phyloP scores from a whole-genome alignment of 2,329 filamentous ascomycete species.

The Hymenotorrendiella dingleyae region DNA sequence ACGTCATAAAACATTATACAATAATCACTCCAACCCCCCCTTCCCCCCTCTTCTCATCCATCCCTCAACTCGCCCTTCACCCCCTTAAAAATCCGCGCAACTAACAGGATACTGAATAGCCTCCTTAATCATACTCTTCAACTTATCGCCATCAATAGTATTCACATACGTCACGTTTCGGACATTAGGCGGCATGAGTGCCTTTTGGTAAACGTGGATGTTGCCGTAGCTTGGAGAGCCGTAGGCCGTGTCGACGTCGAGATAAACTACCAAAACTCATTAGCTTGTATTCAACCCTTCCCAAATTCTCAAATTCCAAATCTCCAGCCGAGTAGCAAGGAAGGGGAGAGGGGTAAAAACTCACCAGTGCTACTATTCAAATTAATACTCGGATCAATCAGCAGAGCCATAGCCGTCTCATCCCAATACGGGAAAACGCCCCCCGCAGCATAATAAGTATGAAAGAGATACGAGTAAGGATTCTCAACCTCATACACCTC shows the following conservation, averaged over 20 bases:
- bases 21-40: too few relatives aligned
- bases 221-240: constrained; percentile 37
- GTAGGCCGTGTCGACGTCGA: constrained; percentile 39
- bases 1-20: too few relatives aligned
- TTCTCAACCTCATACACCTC: constrained; percentile 34
- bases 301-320: not conserved
- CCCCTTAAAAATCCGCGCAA: constrained; percentile 6
- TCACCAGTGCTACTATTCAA: constrained; percentile 33
- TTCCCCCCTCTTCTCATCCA: too few relatives aligned
- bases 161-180: constrained; percentile 37
- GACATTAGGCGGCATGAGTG: constrained; percentile 33
- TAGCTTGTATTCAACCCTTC: not conserved
- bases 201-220: constrained; percentile 38
- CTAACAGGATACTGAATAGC: constrained; percentile 26
- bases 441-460: constrained; percentile 31
- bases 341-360: constrained; percentile 6
- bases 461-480: constrained; percentile 34
- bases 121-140: constrained; percentile 34
- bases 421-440: constrained; percentile 40
- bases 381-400: constrained; percentile 34
- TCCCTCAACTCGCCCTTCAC: too few relatives aligned
- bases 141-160: constrained; percentile 32
- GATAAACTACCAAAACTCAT: constrained; percentile 28
- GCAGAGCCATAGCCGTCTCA: constrained; percentile 38
- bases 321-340: too few relatives aligned